phyloP scores from a whole-genome alignment of 2,329 filamentous ascomycete species.

The Apiospora pterosperma region DNA sequence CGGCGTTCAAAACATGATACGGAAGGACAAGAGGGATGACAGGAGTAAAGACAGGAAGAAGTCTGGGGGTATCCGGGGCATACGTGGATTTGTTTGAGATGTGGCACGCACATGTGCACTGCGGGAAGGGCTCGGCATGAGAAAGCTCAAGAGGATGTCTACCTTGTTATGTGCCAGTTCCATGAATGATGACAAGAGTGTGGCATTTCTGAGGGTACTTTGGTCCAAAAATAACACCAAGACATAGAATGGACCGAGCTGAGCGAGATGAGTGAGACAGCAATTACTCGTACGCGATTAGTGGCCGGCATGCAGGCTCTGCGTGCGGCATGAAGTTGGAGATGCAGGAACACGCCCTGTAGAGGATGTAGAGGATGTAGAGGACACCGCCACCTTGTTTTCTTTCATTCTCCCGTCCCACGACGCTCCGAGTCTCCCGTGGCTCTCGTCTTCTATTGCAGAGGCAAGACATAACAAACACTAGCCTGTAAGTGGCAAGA shows the following conservation, averaged over 20 bases:
- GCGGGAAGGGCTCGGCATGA: neutral
- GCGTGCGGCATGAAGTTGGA: no score
- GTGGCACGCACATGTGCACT: neutral
- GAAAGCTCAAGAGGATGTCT: neutral
- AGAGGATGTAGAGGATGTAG: no score
- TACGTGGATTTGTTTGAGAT: slow-evolving; percentile 27
- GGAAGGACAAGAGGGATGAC: slow-evolving; percentile 46
- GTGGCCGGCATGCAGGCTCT: neutral
- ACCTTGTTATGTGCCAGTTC: no score
- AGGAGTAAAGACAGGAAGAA: slow-evolving; percentile 37
- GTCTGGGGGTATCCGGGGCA: slow-evolving; percentile 31
- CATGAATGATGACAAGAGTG: neutral
- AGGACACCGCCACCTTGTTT: no score
- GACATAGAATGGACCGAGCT: neutral
- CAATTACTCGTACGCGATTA: neutral
- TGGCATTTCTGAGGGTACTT: neutral
- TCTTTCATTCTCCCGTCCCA: no score
- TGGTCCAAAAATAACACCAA: neutral
- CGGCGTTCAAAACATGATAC: slow-evolving; percentile 43
- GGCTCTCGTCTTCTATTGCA: no score
- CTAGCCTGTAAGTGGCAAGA: no score
- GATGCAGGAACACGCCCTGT: no score
- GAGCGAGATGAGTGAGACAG: neutral
- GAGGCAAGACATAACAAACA: no score
- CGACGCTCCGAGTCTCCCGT: no score